A percentile compares a stretch with the other conserved stretches of the same genome.
Evolutionary conservation across 1,139 yeast species (phyloP).

Genomic region (Tardiomyces depauwii): DNA sequence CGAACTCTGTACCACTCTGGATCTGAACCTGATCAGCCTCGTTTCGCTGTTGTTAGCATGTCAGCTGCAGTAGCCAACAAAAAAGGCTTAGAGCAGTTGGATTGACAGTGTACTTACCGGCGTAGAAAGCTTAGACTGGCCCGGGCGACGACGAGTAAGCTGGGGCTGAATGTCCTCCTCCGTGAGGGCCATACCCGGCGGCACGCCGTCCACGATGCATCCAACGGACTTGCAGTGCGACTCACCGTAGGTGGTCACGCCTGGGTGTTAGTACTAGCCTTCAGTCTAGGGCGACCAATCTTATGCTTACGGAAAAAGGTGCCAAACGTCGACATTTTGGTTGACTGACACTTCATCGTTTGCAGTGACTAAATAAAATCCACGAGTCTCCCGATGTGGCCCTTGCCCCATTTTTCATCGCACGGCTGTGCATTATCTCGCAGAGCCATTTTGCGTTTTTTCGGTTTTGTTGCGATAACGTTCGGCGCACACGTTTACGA

Average conservation of each 20-base stretch:
- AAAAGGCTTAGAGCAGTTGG: no score
- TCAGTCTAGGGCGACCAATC: no score
- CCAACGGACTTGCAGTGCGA: slow-evolving; percentile 98
- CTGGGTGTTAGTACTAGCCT: slow-evolving; percentile 7
- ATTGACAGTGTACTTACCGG: no score
- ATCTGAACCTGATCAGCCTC: slow-evolving; percentile 89
- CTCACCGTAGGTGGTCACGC: slow-evolving; percentile 94
- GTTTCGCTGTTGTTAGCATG: slow-evolving; percentile 40
- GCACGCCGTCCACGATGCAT: slow-evolving; percentile 96
- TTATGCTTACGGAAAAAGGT: slow-evolving; percentile 29
- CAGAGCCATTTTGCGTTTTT: no score
- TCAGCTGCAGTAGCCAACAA: slow-evolving; percentile 4
- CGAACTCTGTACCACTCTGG: slow-evolving; percentile 91
- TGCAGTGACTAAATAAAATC: not conserved
- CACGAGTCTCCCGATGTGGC: not conserved
- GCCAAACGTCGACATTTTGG: slow-evolving; percentile 54
- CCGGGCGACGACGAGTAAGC: slow-evolving; percentile 93
- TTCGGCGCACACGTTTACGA: no score
- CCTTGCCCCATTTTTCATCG: not conserved
- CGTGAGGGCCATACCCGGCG: slow-evolving; percentile 80
- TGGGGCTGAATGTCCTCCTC: slow-evolving; percentile 93
- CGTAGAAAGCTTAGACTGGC: slow-evolving; percentile 83
- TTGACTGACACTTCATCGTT: not conserved
- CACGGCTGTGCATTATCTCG: not conserved
- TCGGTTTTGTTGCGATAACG: no score